Conservation (phyloP, 1,284 basidiomycete genomes). For the Paramarasmius palmivorus region DNA sequence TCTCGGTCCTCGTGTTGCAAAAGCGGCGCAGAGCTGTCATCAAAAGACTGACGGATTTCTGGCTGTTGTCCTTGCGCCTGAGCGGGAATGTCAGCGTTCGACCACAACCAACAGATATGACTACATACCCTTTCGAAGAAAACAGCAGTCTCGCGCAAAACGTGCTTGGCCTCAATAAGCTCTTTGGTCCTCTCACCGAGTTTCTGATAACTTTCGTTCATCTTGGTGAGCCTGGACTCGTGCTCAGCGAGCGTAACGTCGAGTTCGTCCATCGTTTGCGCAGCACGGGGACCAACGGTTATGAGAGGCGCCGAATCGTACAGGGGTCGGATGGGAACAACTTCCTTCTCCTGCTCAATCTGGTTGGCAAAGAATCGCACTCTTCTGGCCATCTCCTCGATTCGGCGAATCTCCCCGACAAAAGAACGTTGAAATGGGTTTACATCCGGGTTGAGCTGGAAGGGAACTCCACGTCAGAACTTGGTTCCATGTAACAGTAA, state of each 20-base stretch:
- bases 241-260: conserved; percentile 88
- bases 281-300: conserved; percentile 86
- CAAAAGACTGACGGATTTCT: conserved; percentile 87
- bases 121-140: conserved; percentile 86
- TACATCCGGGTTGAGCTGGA: conserved; percentile 88
- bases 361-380: conserved; percentile 89
- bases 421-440: conserved; percentile 99
- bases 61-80: conserved; percentile 82
- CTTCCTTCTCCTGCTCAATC: conserved; percentile 84
- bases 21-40: conserved; percentile 89
- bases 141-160: conserved; percentile 92
- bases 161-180: conserved; percentile 90
- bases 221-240: conserved; percentile 83
- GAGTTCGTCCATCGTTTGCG: conserved; percentile 93
- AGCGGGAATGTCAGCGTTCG: conserved; percentile 14
- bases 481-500: conserved; percentile 1
- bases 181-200: conserved; percentile 87
- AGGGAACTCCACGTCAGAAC: conserved; percentile 11
- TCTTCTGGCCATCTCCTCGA: conserved; percentile 95
- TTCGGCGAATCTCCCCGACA: conserved; percentile 91
- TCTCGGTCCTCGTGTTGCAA: conserved; percentile 91
- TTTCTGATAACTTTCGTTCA: conserved; percentile 94
- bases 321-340: conserved; percentile 79
- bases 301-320: conserved; percentile 82
- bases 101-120: background rate